Conservation (phyloP, 1,284 basidiomycete genomes). For the Ceratobasidium theobromae region DNA sequence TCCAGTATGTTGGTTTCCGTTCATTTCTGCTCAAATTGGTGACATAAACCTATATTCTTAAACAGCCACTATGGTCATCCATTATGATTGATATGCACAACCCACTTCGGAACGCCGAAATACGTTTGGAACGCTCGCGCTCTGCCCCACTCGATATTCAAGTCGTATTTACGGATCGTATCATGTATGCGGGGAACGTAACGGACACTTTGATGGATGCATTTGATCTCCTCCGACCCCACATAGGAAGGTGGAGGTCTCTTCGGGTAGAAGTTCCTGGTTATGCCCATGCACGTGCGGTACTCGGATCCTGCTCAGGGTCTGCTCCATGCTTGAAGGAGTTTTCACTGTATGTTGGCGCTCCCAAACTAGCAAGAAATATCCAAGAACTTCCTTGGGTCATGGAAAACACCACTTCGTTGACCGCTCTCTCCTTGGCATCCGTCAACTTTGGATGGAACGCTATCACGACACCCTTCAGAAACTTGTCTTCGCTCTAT, state of each 20-base stretch:
- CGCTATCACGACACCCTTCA: neutral
- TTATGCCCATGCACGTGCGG: constrained; percentile 1
- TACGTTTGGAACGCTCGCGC: constrained; percentile 11
- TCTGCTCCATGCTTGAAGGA: constrained; percentile 6
- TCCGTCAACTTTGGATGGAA: constrained; percentile 12
- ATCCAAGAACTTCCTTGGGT: constrained; percentile 14
- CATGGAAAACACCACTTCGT: neutral
- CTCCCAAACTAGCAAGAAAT: neutral
- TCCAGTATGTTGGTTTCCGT: constrained; percentile 2
- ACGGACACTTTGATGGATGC: neutral
- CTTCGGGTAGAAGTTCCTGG: constrained; percentile 20
- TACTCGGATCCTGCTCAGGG: neutral
- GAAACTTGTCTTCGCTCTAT: constrained; percentile 4
- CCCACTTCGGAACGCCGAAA: neutral
- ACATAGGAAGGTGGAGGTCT: constrained; percentile 10
- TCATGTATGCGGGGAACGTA: neutral
- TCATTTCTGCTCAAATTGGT: neutral
- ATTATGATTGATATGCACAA: constrained; percentile 25
- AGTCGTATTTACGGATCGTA: constrained; percentile 3
- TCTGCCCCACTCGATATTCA: constrained; percentile 21
- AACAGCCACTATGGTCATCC: constrained; percentile 12
- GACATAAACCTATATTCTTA: neutral
- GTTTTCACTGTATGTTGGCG: constrained; percentile 6
- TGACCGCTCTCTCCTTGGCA: constrained; percentile 2
- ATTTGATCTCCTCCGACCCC: constrained; percentile 9